These are phyloP conservation scores for Suhomyces vadensis DNA, from an alignment of 805 yeast genomes.

Conservation along the genomic window DNA sequence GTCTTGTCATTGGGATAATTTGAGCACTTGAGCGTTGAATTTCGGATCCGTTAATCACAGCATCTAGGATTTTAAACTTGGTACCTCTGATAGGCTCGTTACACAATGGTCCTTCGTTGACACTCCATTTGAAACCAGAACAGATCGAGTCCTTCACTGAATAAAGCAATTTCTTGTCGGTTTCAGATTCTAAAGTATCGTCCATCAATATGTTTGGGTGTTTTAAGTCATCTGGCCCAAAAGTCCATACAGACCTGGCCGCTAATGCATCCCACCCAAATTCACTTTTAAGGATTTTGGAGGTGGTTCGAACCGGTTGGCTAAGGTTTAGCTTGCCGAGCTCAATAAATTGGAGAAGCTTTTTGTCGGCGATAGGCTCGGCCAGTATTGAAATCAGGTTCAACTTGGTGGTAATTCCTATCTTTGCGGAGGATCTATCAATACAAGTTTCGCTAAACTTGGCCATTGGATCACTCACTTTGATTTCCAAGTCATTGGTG, in stretches of 20 bases:
- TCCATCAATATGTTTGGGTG: constrained; percentile 59
- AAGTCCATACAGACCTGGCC: constrained; percentile 78
- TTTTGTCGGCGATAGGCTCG: constrained; percentile 61
- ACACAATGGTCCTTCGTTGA: constrained; percentile 87
- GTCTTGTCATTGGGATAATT: constrained; percentile 76
- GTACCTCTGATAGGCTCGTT: constrained; percentile 76
- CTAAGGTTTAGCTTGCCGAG: constrained; percentile 41
- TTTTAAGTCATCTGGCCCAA: constrained; percentile 49
- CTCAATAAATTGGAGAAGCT: constrained; percentile 58
- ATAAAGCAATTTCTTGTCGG: constrained; percentile 52
- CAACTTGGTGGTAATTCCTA: constrained; percentile 57
- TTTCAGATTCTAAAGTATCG: constrained; percentile 72
- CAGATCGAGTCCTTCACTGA: constrained; percentile 54
- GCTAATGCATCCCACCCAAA: constrained; percentile 84
- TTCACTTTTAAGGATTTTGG: constrained; percentile 54
- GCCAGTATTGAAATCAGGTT: constrained; percentile 69
- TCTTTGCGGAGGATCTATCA: constrained; percentile 65
- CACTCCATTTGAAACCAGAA: constrained; percentile 84
- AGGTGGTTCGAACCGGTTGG: constrained; percentile 43
- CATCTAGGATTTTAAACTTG: constrained; percentile 69
- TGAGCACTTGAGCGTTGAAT: constrained; percentile 61
- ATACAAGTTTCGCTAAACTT: constrained; percentile 75
- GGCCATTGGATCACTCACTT: constrained; percentile 82
- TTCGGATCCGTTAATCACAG: constrained; percentile 49
- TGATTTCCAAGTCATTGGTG: constrained; percentile 63